Evolutionary conservation across 2,329 filamentous ascomycete species (phyloP).

Genomic region (Parastagonospora avenae): DNA sequence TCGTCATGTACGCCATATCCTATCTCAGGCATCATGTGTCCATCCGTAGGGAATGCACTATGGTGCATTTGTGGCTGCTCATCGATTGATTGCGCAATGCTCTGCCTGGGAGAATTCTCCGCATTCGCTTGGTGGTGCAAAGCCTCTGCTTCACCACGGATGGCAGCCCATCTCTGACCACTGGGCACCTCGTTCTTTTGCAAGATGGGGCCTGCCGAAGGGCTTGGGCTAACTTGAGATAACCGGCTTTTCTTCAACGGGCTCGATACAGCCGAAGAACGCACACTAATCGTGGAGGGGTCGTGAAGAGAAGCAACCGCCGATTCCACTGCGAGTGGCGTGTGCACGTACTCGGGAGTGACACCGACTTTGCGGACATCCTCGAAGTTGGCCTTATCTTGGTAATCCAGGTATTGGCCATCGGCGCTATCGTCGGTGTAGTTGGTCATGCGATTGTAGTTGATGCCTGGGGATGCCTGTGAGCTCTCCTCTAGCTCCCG

Average conservation of each 20-base stretch:
- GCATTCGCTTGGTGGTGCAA: slow-evolving; percentile 36
- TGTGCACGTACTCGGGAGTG: slow-evolving; percentile 78
- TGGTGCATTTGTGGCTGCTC: slow-evolving; percentile 65
- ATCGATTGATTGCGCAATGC: slow-evolving; percentile 54
- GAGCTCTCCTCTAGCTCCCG: slow-evolving; percentile 52
- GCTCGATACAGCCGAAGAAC: slow-evolving; percentile 39
- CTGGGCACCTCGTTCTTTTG: slow-evolving; percentile 34
- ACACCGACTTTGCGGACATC: slow-evolving; percentile 72
- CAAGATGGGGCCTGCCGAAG: slow-evolving; percentile 13
- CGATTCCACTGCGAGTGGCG: slow-evolving; percentile 77
- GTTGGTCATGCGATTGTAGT: slow-evolving; percentile 56
- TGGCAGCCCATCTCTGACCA: slow-evolving; percentile 42
- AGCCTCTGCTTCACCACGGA: slow-evolving; percentile 50
- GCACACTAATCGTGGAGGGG: slow-evolving; percentile 71
- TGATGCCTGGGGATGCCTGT: slow-evolving; percentile 53
- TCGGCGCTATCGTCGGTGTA: slow-evolving; percentile 63
- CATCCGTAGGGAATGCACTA: slow-evolving; percentile 70
- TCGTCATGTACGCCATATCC: slow-evolving; percentile 64
- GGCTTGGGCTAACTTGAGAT: slow-evolving; percentile 32
- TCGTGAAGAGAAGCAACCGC: slow-evolving; percentile 89
- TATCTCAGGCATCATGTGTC: slow-evolving; percentile 77
- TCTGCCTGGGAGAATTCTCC: slow-evolving; percentile 60
- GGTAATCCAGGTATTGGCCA: slow-evolving; percentile 57
- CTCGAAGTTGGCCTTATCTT: slow-evolving; percentile 62
- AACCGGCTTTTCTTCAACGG: slow-evolving; percentile 29